Conservation (phyloP, 2,329 filamentous ascomycete genomes). For the Xylariaceae sp. region DNA sequence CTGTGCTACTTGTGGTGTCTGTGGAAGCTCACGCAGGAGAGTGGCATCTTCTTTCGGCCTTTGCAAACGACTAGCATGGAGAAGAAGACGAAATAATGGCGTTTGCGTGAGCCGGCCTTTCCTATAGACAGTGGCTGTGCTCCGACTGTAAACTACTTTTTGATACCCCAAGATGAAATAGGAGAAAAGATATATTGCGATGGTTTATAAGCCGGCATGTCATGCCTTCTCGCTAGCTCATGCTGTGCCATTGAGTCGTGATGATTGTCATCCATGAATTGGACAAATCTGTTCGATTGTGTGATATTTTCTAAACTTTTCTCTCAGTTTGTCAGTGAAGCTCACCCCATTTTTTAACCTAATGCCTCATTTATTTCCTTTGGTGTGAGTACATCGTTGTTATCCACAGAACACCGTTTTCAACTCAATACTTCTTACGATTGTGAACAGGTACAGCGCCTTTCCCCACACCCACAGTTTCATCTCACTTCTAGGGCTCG, state of each 20-base stretch:
- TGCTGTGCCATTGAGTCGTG: no score
- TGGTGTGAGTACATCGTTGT: no score
- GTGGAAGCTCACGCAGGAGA: conserved; percentile 59
- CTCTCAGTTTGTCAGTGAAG: no score
- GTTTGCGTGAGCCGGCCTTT: background rate
- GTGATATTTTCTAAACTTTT: background rate
- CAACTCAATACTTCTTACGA: no score
- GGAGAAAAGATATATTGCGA: conserved; percentile 1
- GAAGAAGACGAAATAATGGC: conserved; percentile 25
- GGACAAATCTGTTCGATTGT: background rate
- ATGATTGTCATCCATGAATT: no score
- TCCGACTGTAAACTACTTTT: conserved; percentile 8
- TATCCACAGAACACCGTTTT: no score
- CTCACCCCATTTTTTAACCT: no score
- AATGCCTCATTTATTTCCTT: no score
- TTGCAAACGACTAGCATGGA: conserved; percentile 12
- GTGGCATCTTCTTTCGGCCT: conserved; percentile 41
- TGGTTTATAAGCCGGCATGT: background rate
- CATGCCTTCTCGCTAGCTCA: background rate
- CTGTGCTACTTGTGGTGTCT: conserved; percentile 91
- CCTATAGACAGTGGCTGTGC: background rate
- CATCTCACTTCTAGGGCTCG: no score
- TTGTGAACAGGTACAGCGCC: no score
- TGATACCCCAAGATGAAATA: conserved; percentile 13
- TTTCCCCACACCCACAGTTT: no score